A percentile compares a stretch with the other conserved stretches of the same genome.
These are phyloP conservation scores for Malassezia brasiliensis DNA, from an alignment of 1,284 basidiomycete species.

Conservation along the genomic window DNA sequence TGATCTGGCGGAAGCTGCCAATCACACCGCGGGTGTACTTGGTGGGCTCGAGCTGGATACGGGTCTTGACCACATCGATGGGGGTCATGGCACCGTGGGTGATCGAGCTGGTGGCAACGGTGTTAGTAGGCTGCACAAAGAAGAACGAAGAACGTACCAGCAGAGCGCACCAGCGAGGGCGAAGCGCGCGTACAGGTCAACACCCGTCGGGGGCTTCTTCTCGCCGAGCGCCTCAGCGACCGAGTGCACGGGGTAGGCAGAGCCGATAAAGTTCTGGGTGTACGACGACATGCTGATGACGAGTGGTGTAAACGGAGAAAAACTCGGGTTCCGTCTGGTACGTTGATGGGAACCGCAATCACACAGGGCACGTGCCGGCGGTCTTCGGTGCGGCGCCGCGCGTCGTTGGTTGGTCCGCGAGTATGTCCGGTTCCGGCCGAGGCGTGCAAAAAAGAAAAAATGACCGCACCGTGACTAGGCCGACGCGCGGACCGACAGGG, in stretches of 20 bases:
- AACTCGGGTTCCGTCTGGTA: neutral
- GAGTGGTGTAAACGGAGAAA: neutral
- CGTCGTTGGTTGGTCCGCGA: neutral
- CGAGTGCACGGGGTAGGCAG: conserved; percentile 36
- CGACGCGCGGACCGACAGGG: too few relatives aligned
- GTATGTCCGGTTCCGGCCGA: neutral
- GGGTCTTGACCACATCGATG: conserved; percentile 61
- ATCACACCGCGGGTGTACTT: conserved; percentile 54
- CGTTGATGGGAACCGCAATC: neutral
- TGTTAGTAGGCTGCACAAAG: neutral
- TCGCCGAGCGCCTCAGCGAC: conserved; percentile 21
- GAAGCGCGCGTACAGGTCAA: conserved; percentile 52
- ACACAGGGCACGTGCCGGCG: neutral
- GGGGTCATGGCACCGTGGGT: conserved; percentile 62
- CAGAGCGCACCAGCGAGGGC: conserved; percentile 77
- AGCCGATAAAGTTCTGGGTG: conserved; percentile 16
- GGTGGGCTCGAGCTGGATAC: conserved; percentile 75
- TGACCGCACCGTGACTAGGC: too few relatives aligned
- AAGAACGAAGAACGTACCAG: conserved; percentile 49
- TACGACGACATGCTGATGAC: conserved; percentile 6
- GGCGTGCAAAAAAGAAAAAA: too few relatives aligned
- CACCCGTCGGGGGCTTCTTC: conserved; percentile 21
- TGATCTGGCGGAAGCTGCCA: conserved; percentile 44
- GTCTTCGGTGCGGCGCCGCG: neutral
- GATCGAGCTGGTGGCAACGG: conserved; percentile 56